Evolutionary conservation across 805 yeast species (phyloP).

Genomic region (Torulaspora indica): DNA sequence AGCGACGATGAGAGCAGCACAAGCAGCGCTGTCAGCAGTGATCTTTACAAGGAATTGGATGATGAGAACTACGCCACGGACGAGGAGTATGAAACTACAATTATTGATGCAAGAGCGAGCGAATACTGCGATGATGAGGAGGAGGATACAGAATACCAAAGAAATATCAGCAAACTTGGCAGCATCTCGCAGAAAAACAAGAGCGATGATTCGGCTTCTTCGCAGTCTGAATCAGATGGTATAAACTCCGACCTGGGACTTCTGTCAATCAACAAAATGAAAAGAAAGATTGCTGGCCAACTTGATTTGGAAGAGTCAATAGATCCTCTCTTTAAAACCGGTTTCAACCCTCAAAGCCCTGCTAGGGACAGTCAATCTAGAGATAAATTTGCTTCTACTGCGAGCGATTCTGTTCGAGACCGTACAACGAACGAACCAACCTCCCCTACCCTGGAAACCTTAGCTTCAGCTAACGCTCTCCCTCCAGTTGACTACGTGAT

Average conservation of each 20-base stretch:
- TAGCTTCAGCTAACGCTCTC: slow-evolving; percentile 52
- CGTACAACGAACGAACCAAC: slow-evolving; percentile 13
- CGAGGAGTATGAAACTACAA: slow-evolving; percentile 8
- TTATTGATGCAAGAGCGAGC: slow-evolving; percentile 15
- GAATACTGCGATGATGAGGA: slow-evolving; percentile 10
- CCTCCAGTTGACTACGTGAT: slow-evolving; percentile 53
- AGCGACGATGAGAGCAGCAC: slow-evolving; percentile 5
- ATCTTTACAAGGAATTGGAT: slow-evolving; percentile 1
- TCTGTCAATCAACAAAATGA: slow-evolving; percentile 29
- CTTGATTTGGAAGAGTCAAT: slow-evolving; percentile 28
- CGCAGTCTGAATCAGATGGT: slow-evolving; percentile 28
- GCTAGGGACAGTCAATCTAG: background rate
- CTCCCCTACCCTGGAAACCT: slow-evolving; percentile 50
- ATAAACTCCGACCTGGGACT: slow-evolving; percentile 28
- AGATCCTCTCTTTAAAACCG: slow-evolving; percentile 29
- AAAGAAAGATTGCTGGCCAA: slow-evolving; percentile 25
- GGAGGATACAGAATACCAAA: slow-evolving; percentile 13
- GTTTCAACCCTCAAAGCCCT: slow-evolving; percentile 10
- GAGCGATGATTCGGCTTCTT: slow-evolving; percentile 16
- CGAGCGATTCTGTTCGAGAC: slow-evolving; percentile 12
- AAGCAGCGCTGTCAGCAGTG: background rate
- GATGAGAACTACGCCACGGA: slow-evolving; percentile 6
- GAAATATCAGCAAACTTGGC: slow-evolving; percentile 9
- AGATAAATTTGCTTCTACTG: background rate
- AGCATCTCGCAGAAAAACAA: slow-evolving; percentile 11